Base-by-base conservation (phyloP, 441 rosid genomes). In the Eutrema salsugineum region DNA sequence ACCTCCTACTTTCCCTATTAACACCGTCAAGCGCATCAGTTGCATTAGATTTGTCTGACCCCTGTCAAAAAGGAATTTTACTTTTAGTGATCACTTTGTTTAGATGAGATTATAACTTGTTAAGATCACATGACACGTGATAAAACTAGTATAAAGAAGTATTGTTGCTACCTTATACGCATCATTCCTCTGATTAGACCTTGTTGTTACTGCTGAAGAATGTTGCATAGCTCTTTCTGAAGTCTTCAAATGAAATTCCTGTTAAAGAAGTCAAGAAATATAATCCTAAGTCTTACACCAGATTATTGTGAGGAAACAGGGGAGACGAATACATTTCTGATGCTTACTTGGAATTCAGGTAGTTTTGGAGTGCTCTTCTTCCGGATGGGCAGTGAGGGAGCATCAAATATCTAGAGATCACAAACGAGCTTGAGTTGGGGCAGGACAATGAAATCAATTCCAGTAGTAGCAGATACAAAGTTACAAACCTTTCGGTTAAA, bases 231-330 rank as follows among this genome's bases (percentile, higher is more conserved):
- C 99, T 81, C 97, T 90, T 78, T 91, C 90, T 36, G 75, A 77
- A 68, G 98, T 94, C 82, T 87, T 90, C 72, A 94, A 76, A 81
- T 77, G 95, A 75, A 94, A 94, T 80, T 90, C 97, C 99, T 91
- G 80, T 33, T 50, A 68, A 76, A 66, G 73, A 71, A 46, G 38
- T 8, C 70, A 32, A 49, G 15, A 61, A 66, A 63, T 62, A 59
- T 20, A 71, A 76, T 53, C 57, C 51, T 8, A 8, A 19, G 39
- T 40, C 27, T 30, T 24, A 24, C 36, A 22, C 47, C 17, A 30
- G 19, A 36, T 5, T 43, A 47, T 35, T 8, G 32, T 22, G 22
- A 16, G 28, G 66, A 47, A 20, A 42, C 9, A 57, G 24, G 27
- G 48, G 62, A 33, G 19, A 51, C 49, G 17, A 73, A 30, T 16